These are phyloP conservation scores for Glycine latifolia DNA, from an alignment of 306 rosid species.

Conservation along the genomic window DNA sequence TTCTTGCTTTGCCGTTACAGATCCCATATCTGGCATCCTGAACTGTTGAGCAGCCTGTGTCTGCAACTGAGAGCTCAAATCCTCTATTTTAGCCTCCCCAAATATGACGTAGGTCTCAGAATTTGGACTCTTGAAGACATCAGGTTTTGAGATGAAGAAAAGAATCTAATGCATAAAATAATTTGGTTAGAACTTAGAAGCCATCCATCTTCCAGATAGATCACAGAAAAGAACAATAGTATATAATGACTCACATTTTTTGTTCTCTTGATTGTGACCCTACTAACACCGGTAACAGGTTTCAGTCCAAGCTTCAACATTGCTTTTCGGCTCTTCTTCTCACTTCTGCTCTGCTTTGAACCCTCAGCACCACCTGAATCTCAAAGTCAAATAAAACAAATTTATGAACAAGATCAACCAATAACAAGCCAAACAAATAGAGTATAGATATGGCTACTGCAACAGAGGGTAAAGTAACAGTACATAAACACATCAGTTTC, in stretches of 20 bases:
- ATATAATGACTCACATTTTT: conserved; percentile 62
- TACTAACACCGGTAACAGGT: conserved; percentile 85
- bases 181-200: conserved; percentile 26
- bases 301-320: conserved; percentile 95
- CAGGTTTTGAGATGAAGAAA: conserved; percentile 91
- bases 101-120: conserved; percentile 84
- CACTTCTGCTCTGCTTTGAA: conserved; percentile 97
- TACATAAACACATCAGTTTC: neutral
- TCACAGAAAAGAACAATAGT: neutral
- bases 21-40: conserved; percentile 82
- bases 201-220: neutral
- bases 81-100: conserved; percentile 92
- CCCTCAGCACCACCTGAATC: conserved; percentile 69
- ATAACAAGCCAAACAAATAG: conserved; percentile 26
- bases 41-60: conserved; percentile 93
- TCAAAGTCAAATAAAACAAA: conserved; percentile 24
- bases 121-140: conserved; percentile 91
- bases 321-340: conserved; percentile 97
- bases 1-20: conserved; percentile 69
- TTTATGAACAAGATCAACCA: neutral
- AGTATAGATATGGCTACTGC: neutral
- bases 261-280: conserved; percentile 92
- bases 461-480: neutral
- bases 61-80: conserved; percentile 89
- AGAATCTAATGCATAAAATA: conserved; percentile 59